Percentiles rank a stretch among this genome's conserved stretches.
Evolutionary conservation across 305 asterid genomes (phyloP).

Genomic region (Fraxinus sp.): DNA sequence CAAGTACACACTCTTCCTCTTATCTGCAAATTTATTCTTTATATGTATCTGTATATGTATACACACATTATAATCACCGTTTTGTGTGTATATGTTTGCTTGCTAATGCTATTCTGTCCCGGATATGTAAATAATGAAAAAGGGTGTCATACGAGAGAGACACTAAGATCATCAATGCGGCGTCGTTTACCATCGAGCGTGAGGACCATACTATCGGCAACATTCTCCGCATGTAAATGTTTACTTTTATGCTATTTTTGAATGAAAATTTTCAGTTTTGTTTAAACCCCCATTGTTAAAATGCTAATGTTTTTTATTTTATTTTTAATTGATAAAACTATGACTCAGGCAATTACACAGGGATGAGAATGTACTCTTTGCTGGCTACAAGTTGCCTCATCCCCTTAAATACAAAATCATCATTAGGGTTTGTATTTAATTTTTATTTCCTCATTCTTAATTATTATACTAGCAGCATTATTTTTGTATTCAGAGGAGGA

Average conservation of each 20-base stretch:
- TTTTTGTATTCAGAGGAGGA: neutral
- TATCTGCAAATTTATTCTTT: neutral
- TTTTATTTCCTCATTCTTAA: neutral
- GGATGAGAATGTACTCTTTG: constrained; percentile 77
- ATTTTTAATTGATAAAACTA: neutral
- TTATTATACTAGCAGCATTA: neutral
- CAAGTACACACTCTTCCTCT: constrained; percentile 40
- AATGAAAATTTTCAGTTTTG: neutral
- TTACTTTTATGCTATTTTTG: neutral
- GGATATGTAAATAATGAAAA: constrained; percentile 9
- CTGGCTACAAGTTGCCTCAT: constrained; percentile 95
- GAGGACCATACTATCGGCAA: constrained; percentile 93
- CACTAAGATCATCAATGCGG: constrained; percentile 88
- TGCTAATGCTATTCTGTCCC: neutral
- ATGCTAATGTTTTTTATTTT: constrained; percentile 13
- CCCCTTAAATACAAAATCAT: constrained; percentile 87
- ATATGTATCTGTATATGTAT: neutral
- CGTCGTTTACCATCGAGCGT: constrained; percentile 82
- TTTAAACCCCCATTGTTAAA: constrained; percentile 12
- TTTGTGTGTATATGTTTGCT: neutral
- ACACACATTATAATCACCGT: neutral
- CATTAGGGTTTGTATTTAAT: constrained; percentile 60
- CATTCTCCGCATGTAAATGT: constrained; percentile 75
- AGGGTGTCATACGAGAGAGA: constrained; percentile 96
- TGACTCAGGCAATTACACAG: constrained; percentile 80